Evolutionary conservation across 305 asterid genomes (phyloP), one percentile per base, ranked within the genome.

Genomic region (Lippia alba): DNA sequence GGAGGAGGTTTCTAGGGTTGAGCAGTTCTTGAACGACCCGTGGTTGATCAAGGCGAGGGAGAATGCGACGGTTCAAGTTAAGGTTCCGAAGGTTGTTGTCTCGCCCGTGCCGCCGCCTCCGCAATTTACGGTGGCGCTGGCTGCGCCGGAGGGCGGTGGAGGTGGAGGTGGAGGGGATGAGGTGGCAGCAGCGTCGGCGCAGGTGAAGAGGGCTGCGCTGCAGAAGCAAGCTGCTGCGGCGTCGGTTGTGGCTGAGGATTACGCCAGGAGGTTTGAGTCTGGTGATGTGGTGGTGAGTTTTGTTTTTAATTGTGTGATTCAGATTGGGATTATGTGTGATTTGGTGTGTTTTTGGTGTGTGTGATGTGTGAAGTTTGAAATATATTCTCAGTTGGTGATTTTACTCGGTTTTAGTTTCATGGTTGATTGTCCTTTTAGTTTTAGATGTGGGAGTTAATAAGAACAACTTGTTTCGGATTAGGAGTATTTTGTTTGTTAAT

Each of bases 201-300:
- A 81, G 89, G 87, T 81, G 50, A 92, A 92, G 87, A 87, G 97
- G 73, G 80, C 56, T 39, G 96, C 87, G 67, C 80, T 95, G 90
- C 96, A 90, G 96, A 95, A 90, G 81, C 88, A 86, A 75, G 96
- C 94, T 12, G 96, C 92, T n/a, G 96, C 90, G 12, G 90, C 96
- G 4, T 94, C 97, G 11, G 19, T 82, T 76, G 94, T 75, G 76
- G 96, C 94, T 44, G 99, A 95, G 92, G 92, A 90, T 82, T 83
- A 75, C 54, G 98, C 84, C 11, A 78, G 92, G 78, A 83, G 84
- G 79, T 87, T 90, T 55, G 98, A 92, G 87, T 89, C 97, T 77
- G 99, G 98, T 69, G 90, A 86, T 76, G 60, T 85, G 74, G 84
- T 60, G 91, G 98, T 92, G 84, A 75, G 85, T 40, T 18, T 61